These are phyloP conservation scores for Eutrema salsugineum DNA, from an alignment of 441 rosid species.

Conservation along the genomic window DNA sequence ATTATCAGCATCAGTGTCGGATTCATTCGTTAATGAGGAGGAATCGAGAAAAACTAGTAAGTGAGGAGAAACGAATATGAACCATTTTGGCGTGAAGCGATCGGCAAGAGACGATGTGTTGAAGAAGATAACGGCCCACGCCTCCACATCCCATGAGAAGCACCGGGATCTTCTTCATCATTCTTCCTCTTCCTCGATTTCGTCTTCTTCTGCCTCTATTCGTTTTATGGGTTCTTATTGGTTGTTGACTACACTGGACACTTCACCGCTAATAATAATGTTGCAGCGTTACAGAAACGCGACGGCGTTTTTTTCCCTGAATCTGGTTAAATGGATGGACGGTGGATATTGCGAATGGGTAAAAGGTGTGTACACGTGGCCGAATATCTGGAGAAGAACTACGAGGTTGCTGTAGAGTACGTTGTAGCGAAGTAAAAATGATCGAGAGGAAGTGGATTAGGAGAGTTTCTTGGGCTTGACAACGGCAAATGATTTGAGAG, in stretches of 20 bases:
- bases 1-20: background rate
- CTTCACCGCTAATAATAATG: background rate
- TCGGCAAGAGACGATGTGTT: constrained; percentile 81
- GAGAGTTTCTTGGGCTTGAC: no score
- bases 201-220: background rate
- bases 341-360: constrained; percentile 18
- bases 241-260: background rate
- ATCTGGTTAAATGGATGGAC: constrained; percentile 65
- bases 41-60: background rate
- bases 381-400: constrained; percentile 63
- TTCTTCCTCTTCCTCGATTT: constrained; percentile 5
- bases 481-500: no score
- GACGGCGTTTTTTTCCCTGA: constrained; percentile 17
- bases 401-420: constrained; percentile 69
- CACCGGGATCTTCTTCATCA: constrained; percentile 66
- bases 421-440: no score
- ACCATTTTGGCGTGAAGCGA: constrained; percentile 77
- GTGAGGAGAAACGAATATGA: background rate
- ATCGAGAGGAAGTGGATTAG: no score
- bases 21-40: background rate
- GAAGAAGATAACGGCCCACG: constrained; percentile 87
- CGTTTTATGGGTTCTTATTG: background rate
- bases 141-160: constrained; percentile 86
- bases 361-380: constrained; percentile 41
- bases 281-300: background rate